A percentile compares a stretch with the other conserved stretches of the same genome.
Conservation (phyloP, 2,329 filamentous ascomycete genomes). For the Exophiala xenobiotica region DNA sequence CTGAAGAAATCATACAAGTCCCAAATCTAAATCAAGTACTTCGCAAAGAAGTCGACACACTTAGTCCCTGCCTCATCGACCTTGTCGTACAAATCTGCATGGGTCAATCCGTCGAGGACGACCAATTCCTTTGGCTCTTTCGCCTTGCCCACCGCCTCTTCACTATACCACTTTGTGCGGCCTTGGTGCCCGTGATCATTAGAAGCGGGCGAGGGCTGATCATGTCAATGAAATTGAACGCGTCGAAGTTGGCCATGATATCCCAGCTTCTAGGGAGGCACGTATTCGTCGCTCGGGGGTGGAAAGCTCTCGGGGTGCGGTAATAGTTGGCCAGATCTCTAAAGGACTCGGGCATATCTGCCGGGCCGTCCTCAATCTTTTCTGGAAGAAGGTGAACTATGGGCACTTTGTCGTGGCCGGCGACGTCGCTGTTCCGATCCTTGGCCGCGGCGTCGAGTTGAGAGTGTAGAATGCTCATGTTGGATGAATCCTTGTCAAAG, state of each 20-base stretch:
- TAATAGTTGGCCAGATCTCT: constrained; percentile 29
- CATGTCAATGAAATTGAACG: constrained; percentile 27
- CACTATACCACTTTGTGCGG: constrained; percentile 31
- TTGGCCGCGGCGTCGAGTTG: constrained; percentile 10
- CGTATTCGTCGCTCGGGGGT: constrained; percentile 22
- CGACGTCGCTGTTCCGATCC: constrained; percentile 6
- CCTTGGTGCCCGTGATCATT: constrained; percentile 32
- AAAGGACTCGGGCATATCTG: constrained; percentile 15
- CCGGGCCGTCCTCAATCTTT: constrained; percentile 12
- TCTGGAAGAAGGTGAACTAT: constrained; percentile 13
- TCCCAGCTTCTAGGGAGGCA: constrained; percentile 24
- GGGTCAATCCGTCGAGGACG: constrained; percentile 28
- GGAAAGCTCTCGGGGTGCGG: constrained; percentile 23
- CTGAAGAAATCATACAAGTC: no score
- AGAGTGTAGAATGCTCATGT: constrained; percentile 6
- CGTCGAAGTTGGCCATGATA: constrained; percentile 28
- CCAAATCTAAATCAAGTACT: no score
- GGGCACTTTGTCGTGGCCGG: constrained; percentile 13
- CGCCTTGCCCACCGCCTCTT: constrained; percentile 28
- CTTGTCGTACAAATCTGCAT: constrained; percentile 34
- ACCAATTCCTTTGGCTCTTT: constrained; percentile 34
- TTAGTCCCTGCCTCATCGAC: constrained; percentile 14
- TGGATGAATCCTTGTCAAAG: constrained; percentile 16
- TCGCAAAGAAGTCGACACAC: constrained; percentile 13
- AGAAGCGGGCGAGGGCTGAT: constrained; percentile 33